Base-by-base conservation (phyloP, 2,329 filamentous ascomycete genomes). In the Metarhizium album region DNA sequence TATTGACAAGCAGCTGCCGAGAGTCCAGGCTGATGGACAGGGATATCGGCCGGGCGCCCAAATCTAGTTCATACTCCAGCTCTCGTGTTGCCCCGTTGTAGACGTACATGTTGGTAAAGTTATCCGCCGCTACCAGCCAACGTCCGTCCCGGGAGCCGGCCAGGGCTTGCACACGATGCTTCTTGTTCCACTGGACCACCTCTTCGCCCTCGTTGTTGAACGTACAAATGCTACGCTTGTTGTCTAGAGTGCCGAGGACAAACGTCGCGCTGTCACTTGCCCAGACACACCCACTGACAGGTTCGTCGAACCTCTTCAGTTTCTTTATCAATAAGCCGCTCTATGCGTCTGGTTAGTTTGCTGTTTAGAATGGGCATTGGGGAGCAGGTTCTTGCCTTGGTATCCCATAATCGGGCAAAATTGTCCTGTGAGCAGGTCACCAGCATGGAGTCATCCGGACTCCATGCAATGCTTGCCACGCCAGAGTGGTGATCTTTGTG, bases 281-380 rank as follows among this genome's bases (percentile, higher is more conserved):
- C 91, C 93, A 98, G n/a, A 87, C 86, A 53, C 90, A 94, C 51
- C 86, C 84, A 45, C 87, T 95, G 37, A 95, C 87, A 0, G 90
- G 87, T 60, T 95, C 85, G n/a, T 78, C 76, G 59, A 93, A 90
- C 46, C 82, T 78, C 48, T 81, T 76, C 16, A 91, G 75, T 8
- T 74, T 79, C 50, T 80, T 75, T 40, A 88, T 71, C 43, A 82
- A 72, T 38, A 71, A 69, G 0, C 87, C 87, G 5, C 77, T 80
- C 81, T 89, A 38, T 11, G 9, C 4, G 9, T 42, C 5, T 18
- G 16, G 11, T 43, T 43, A 43, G 40, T 24, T 8, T 9, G n/a
- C 40, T 13, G 18, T 24, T 23, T 14, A 7, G 7, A 22, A 24
- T n/a, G 27, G 35, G 33, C 20, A 14, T 9, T 13, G 3, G 3